Base-by-base conservation (phyloP, 441 rosid species). In the Arabidopsis hybrid region DNA sequence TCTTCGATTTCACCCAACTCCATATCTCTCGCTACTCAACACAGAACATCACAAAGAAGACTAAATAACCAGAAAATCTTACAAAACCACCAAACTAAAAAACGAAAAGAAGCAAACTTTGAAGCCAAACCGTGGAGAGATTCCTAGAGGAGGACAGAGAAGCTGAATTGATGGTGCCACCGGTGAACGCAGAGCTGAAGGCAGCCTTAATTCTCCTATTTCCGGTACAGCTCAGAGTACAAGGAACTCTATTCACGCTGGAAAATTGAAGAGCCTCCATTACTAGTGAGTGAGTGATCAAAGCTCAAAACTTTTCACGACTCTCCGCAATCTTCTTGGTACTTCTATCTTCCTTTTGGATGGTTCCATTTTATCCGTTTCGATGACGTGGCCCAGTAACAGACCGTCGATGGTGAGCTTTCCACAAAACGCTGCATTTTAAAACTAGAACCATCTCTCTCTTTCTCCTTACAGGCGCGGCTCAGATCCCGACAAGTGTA, bases 1-100 rank as follows among this genome's bases (percentile, higher is more conserved):
- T 83, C 70, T 77, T 87, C 32, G 91, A 75, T 67, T 84, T 87
- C 77, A 92, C 85, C 92, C 84, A 81, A 13, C 88, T 76, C 97
- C 92, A 88, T 67, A 83, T 65, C 80, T 88, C 89, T 72, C 80
- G 81, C 97, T 91, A 34, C 35, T 17, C 75, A 52, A 58, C 65
- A 68, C 51, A 60, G 26, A 26, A 60, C 56, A 55, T 4, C 12
- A 45, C 34, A 55, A 12, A 67, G 9, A 16, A 74, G 21, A 36
- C 50, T 50, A 39, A 16, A 17, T 6, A 67, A 55, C 47, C 18
- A 49, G 26, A 63, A 59, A 35, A 7, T 12, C 35, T n/a, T n/a
- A 60, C 17, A 35, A 64, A 34, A 8, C 4, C 49, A 39, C 16
- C n/a, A 10, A 47, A 46, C 49, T 17, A n/a, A 46, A 46, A 36